phyloP scores from a whole-genome alignment of 2,329 filamentous ascomycete genomes.

The Phialophora expanda region DNA sequence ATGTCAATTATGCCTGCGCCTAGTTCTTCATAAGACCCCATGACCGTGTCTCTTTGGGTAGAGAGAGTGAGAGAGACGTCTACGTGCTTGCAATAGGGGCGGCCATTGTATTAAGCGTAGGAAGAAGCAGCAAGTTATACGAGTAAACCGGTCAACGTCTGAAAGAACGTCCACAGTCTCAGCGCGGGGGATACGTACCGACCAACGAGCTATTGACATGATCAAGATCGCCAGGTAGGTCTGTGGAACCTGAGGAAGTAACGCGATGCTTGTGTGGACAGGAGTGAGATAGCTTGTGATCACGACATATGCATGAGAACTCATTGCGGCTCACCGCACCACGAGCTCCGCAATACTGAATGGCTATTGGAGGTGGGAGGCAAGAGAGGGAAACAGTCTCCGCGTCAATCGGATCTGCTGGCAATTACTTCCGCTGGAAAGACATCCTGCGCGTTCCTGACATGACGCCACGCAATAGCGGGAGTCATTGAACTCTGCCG shows the following conservation, averaged over 20 bases:
- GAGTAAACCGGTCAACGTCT: neutral
- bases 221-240: neutral
- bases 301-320: neutral
- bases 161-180: neutral
- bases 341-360: neutral
- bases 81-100: neutral
- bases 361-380: neutral
- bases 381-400: neutral
- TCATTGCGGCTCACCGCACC: neutral
- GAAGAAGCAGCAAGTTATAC: neutral
- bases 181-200: neutral
- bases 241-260: neutral
- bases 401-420: neutral
- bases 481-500: neutral
- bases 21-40: neutral
- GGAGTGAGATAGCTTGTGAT: neutral
- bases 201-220: neutral
- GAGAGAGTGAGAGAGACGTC: neutral
- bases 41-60: neutral
- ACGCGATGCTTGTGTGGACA: neutral
- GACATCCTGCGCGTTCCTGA: neutral
- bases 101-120: neutral
- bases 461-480: neutral
- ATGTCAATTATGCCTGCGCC: slow-evolving; percentile 67
- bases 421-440: neutral